phyloP scores from a whole-genome alignment of 306 rosid species.

The Abrus pulchellus region DNA sequence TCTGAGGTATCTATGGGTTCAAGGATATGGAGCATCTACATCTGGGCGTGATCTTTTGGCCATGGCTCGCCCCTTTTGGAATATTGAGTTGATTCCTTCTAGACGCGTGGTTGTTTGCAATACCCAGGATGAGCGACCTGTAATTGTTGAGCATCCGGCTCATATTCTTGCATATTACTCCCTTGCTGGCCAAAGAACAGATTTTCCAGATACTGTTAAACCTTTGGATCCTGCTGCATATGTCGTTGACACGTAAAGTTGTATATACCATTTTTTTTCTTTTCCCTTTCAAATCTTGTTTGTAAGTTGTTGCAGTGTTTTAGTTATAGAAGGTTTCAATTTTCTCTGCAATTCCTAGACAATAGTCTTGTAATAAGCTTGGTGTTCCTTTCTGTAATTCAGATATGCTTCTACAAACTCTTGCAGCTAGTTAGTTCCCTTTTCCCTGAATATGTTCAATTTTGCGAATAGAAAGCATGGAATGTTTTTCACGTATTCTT shows the following conservation, averaged over 20 bases:
- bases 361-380: slow-evolving; percentile 70
- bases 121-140: slow-evolving; percentile 36
- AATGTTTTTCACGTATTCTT: slow-evolving; percentile 35
- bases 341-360: slow-evolving; percentile 60
- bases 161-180: slow-evolving; percentile 98
- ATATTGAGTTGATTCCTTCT: slow-evolving; percentile 84
- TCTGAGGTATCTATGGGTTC: slow-evolving; percentile 94
- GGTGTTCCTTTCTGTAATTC: slow-evolving; percentile 61
- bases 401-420: slow-evolving; percentile 56
- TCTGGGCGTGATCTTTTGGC: slow-evolving; percentile 76
- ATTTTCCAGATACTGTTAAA: slow-evolving; percentile 75
- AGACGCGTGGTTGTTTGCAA: slow-evolving; percentile 51
- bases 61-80: slow-evolving; percentile 93
- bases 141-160: slow-evolving; percentile 72
- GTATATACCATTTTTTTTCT: slow-evolving; percentile 54
- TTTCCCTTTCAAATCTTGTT: slow-evolving; percentile 54
- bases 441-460: slow-evolving; percentile 47
- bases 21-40: slow-evolving; percentile 77
- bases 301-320: slow-evolving; percentile 51
- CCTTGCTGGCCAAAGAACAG: slow-evolving; percentile 92
- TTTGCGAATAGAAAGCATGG: slow-evolving; percentile 57
- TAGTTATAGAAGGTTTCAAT: slow-evolving; percentile 54
- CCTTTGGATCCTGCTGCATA: slow-evolving; percentile 65
- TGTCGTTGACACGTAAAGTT: slow-evolving; percentile 55
- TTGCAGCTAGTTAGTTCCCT: slow-evolving; percentile 40